These are phyloP conservation scores for Boletellus sp. DNA, from an alignment of 768 basidiomycete species.

Conservation along the genomic window DNA sequence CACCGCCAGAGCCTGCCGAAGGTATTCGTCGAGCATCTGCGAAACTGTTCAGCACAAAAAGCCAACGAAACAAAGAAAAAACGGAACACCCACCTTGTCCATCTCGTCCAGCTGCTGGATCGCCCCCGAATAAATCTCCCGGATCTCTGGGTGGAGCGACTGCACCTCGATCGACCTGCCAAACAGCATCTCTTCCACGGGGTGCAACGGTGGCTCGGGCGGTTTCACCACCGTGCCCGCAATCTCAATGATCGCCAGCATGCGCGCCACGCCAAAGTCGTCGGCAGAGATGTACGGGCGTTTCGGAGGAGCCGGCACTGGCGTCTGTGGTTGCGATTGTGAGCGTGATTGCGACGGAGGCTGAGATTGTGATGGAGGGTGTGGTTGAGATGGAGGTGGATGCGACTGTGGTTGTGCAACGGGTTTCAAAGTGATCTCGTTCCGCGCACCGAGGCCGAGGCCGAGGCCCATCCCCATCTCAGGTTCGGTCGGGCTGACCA, in stretches of 20 bases:
- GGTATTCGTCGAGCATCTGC: slow-evolving; percentile 31
- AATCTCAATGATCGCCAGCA: slow-evolving; percentile 86
- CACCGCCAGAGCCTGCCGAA: slow-evolving; percentile 20
- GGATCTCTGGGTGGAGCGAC: slow-evolving; percentile 63
- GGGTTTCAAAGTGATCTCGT: slow-evolving; percentile 28
- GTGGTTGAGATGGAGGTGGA: background rate
- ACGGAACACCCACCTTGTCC: slow-evolving; percentile 61
- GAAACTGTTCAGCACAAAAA: background rate
- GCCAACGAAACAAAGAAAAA: background rate
- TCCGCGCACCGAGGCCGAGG: background rate
- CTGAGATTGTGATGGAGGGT: background rate
- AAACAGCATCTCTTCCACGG: slow-evolving; percentile 73
- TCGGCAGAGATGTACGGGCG: slow-evolving; percentile 59
- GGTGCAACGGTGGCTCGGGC: slow-evolving; percentile 43
- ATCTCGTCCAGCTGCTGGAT: slow-evolving; percentile 76
- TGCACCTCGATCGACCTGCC: slow-evolving; percentile 60
- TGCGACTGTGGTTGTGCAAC: background rate
- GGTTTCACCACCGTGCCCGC: slow-evolving; percentile 41
- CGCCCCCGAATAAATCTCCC: slow-evolving; percentile 65
- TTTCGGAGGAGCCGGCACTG: slow-evolving; percentile 27
- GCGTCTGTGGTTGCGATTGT: background rate
- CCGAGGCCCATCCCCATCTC: slow-evolving; percentile 1
- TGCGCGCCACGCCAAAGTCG: slow-evolving; percentile 81
- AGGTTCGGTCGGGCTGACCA: slow-evolving; percentile 22
- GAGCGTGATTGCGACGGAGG: background rate